Percentiles rank a stretch among this genome's conserved stretches.
phyloP scores from a whole-genome alignment of 495 filamentous ascomycete species.

The Emericellopsis terricola region DNA sequence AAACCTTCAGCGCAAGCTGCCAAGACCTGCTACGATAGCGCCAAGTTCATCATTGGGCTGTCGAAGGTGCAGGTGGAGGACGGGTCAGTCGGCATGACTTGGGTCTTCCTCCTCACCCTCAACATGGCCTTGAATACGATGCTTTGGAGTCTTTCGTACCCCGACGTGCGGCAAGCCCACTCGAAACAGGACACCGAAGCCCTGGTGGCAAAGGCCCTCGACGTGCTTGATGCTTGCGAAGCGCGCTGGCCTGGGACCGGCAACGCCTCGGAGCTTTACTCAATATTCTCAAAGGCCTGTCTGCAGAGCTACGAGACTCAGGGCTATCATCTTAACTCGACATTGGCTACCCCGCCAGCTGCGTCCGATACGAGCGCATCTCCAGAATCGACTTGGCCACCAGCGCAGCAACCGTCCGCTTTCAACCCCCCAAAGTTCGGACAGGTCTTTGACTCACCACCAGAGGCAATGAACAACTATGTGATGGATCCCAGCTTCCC shows the following conservation, averaged over 20 bases:
- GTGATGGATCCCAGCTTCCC: slow-evolving; percentile 13
- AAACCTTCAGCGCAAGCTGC: slow-evolving; percentile 62
- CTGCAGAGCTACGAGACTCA: slow-evolving; percentile 53
- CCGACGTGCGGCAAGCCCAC: slow-evolving; percentile 56
- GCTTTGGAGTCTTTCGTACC: slow-evolving; percentile 75
- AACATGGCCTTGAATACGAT: slow-evolving; percentile 79
- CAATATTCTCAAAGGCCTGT: slow-evolving; percentile 61
- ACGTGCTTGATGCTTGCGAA: slow-evolving; percentile 54
- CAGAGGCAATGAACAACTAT: slow-evolving; percentile 22
- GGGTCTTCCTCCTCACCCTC: slow-evolving; percentile 73
- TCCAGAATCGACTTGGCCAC: slow-evolving; percentile 15
- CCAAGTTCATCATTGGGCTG: slow-evolving; percentile 58
- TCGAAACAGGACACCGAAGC: slow-evolving; percentile 50
- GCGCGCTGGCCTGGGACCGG: slow-evolving; percentile 79
- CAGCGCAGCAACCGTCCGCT: slow-evolving; percentile 1
- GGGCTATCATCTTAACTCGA: slow-evolving; percentile 24
- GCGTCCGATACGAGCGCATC: slow-evolving; percentile 25
- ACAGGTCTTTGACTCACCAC: slow-evolving; percentile 27
- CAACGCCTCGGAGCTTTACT: slow-evolving; percentile 66
- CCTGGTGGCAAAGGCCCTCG: slow-evolving; percentile 50
- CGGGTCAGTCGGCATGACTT: slow-evolving; percentile 65
- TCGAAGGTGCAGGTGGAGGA: slow-evolving; percentile 58
- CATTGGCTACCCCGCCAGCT: slow-evolving; percentile 44
- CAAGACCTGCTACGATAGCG: slow-evolving; percentile 62
- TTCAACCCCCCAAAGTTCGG: slow-evolving; percentile 29